These are phyloP conservation scores for Termitomyces sp. DNA, from an alignment of 768 basidiomycete species.

Conservation along the genomic window DNA sequence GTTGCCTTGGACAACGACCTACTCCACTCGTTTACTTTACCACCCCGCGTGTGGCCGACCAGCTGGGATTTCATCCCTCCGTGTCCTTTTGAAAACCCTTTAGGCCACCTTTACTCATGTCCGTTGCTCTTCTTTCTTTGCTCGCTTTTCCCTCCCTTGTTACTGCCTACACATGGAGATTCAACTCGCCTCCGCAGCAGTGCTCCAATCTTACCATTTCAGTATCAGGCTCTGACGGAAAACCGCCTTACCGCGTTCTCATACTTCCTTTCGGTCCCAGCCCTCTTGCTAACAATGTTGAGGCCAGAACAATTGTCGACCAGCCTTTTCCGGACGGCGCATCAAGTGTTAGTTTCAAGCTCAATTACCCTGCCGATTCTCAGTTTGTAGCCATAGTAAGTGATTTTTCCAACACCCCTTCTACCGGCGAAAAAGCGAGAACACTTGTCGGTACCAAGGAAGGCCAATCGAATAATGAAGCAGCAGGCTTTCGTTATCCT, in stretches of 20 bases:
- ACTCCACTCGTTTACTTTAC: slow-evolving; percentile 9
- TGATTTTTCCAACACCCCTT: slow-evolving; percentile 16
- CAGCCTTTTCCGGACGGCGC: slow-evolving; percentile 44
- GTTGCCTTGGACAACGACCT: not conserved
- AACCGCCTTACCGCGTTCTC: slow-evolving; percentile 65
- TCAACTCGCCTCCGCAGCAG: slow-evolving; percentile 52
- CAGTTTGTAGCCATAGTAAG: slow-evolving; percentile 77
- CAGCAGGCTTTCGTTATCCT: not conserved
- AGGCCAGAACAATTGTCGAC: slow-evolving; percentile 60
- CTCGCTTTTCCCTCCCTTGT: slow-evolving; percentile 26
- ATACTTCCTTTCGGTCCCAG: slow-evolving; percentile 66
- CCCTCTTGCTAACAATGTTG: slow-evolving; percentile 57
- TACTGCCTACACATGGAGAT: slow-evolving; percentile 44
- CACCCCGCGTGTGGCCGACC: not conserved
- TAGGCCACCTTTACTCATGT: slow-evolving; percentile 14
- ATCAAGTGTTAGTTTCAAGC: slow-evolving; percentile 46
- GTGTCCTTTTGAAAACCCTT: not conserved
- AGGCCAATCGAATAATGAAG: not conserved
- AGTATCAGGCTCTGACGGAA: slow-evolving; percentile 53
- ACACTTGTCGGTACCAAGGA: too few relatives aligned
- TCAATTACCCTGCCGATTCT: slow-evolving; percentile 63
- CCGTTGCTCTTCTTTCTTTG: slow-evolving; percentile 19
- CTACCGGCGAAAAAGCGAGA: not conserved
- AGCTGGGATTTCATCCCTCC: not conserved
- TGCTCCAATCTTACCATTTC: slow-evolving; percentile 60